These are phyloP conservation scores for Leccinum longicurvipes DNA, from an alignment of 768 basidiomycete genomes.

Conservation along the genomic window DNA sequence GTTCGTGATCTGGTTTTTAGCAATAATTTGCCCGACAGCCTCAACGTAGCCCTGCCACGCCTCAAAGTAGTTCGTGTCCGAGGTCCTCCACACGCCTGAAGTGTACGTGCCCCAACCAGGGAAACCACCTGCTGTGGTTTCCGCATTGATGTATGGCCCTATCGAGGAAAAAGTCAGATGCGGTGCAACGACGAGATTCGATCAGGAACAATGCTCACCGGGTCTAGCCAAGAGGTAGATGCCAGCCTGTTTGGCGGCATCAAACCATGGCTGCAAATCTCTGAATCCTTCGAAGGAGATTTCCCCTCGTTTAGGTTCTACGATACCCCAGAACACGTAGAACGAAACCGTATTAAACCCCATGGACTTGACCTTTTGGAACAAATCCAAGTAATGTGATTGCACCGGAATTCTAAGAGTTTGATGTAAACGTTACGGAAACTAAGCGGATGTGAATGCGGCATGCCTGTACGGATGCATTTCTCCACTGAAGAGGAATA, in stretches of 20 bases:
- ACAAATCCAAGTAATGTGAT: constrained; percentile 42
- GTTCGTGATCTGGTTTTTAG: constrained; percentile 54
- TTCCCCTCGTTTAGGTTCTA: constrained; percentile 42
- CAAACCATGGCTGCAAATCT: constrained; percentile 28
- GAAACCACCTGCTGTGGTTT: constrained; percentile 40
- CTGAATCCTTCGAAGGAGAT: constrained; percentile 52
- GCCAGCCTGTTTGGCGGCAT: constrained; percentile 27
- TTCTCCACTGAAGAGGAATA: constrained; percentile 60
- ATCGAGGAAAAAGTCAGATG: background rate
- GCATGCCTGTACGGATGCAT: constrained; percentile 53
- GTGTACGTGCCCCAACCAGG: constrained; percentile 60
- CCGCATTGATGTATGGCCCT: constrained; percentile 30
- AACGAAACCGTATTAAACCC: constrained; percentile 43
- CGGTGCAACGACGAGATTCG: background rate
- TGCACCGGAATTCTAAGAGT: constrained; percentile 35
- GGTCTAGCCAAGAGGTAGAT: constrained; percentile 29
- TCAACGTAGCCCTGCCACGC: constrained; percentile 60
- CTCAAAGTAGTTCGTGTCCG: constrained; percentile 43
- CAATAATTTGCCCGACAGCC: constrained; percentile 45
- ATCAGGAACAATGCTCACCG: constrained; percentile 8
- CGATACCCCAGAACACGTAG: constrained; percentile 55
- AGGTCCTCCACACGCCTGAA: constrained; percentile 46
- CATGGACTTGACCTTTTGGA: constrained; percentile 57
- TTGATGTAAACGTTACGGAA: background rate
- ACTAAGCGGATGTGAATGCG: background rate